Conservation (phyloP, 805 yeast genomes). For the Hanseniaspora singularis region DNA sequence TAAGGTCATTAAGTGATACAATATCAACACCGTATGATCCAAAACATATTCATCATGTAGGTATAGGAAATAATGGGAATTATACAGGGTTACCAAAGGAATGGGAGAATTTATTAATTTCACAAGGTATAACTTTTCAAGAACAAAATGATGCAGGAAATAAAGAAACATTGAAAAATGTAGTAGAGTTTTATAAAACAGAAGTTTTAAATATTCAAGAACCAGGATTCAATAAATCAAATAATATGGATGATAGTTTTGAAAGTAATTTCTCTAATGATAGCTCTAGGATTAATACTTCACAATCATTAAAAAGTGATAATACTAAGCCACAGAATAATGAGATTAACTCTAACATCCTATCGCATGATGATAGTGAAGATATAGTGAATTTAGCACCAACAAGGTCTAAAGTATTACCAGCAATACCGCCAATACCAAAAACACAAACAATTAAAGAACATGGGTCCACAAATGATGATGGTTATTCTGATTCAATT, state of each 20-base stretch:
- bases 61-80: slow-evolving; percentile 75
- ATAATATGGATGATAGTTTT: slow-evolving; percentile 20
- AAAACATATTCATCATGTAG: slow-evolving; percentile 86
- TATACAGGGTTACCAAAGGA: slow-evolving; percentile 87
- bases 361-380: too few species aligned
- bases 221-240: too few species aligned
- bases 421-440: slow-evolving; percentile 4
- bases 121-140: slow-evolving; percentile 75
- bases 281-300: not conserved
- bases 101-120: slow-evolving; percentile 74
- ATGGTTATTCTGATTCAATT: slow-evolving; percentile 14
- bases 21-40: slow-evolving; percentile 90
- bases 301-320: not conserved
- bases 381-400: too few species aligned
- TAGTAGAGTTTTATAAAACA: slow-evolving; percentile 73
- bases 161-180: slow-evolving; percentile 89
- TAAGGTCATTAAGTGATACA: slow-evolving; percentile 28
- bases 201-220: slow-evolving; percentile 34
- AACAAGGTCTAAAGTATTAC: not conserved
- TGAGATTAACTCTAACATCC: too few species aligned
- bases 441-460: slow-evolving; percentile 17
- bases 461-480: slow-evolving; percentile 5
- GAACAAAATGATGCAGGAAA: slow-evolving; percentile 65
- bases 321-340: too few species aligned
- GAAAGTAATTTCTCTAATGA: slow-evolving; percentile 25